These are phyloP conservation scores for Eucalyptus curtisii DNA, from an alignment of 345 rosid species.

Conservation along the genomic window DNA sequence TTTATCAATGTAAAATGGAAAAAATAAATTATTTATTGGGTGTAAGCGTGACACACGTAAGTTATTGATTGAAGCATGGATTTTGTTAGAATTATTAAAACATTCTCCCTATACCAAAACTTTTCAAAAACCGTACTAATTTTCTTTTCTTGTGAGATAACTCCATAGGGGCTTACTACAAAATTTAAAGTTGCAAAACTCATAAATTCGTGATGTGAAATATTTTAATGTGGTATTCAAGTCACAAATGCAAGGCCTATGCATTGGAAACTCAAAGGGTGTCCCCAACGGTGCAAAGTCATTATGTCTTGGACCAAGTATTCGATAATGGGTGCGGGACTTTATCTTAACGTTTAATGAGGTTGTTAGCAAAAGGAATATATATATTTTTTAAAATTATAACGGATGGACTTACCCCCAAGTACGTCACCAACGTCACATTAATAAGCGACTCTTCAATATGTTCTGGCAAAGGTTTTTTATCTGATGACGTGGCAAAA, in stretches of 20 bases:
- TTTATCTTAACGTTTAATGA: not conserved
- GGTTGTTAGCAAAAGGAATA: not conserved
- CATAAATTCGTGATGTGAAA: not conserved
- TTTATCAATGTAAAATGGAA: not conserved
- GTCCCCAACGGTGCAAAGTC: not conserved
- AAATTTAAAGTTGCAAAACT: not conserved
- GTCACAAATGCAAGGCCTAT: not conserved
- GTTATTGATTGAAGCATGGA: fast-evolving
- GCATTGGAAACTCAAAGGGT: not conserved
- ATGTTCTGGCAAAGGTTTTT: not conserved
- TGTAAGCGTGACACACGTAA: not conserved
- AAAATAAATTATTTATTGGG: not conserved
- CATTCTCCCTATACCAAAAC: not conserved
- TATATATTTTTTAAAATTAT: too few relatives aligned
- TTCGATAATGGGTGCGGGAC: not conserved
- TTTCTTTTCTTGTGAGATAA: not conserved
- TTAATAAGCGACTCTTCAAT: not conserved
- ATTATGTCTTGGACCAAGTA: not conserved
- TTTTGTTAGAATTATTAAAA: not conserved
- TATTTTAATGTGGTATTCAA: not conserved
- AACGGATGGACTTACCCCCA: not conserved
- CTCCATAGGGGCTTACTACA: not conserved
- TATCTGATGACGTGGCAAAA: slow-evolving; percentile 16
- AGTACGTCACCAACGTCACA: not conserved
- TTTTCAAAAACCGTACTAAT: not conserved